Conservation (phyloP, 371 early-diverging fungal genomes). For the Mucor piriformis region DNA sequence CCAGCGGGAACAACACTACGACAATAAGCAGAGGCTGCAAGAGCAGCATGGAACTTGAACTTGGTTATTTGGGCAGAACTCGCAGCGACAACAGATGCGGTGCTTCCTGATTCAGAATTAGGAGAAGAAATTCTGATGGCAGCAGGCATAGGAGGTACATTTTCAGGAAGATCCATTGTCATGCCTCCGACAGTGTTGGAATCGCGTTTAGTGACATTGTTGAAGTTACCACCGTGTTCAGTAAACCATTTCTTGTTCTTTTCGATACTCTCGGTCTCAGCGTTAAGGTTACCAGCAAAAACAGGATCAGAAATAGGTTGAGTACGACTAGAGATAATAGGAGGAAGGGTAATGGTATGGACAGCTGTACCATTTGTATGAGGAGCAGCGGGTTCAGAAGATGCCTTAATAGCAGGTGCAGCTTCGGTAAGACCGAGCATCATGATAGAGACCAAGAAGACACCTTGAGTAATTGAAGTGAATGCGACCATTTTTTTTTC, state of each 20-base stretch:
- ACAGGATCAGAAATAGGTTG: not conserved
- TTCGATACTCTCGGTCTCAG: not conserved
- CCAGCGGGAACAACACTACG: slow-evolving; percentile 19
- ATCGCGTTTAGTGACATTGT: not conserved
- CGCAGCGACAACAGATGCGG: slow-evolving; percentile 12
- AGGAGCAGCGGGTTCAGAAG: not conserved
- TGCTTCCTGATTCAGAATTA: not conserved
- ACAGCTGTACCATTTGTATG: not conserved
- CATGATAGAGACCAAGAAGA: slow-evolving; percentile 9
- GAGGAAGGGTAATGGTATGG: slow-evolving; percentile 4
- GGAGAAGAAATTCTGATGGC: not conserved
- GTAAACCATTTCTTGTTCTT: slow-evolving; percentile 12
- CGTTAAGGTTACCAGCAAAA: slow-evolving; percentile 2
- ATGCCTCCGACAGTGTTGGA: slow-evolving; percentile 6
- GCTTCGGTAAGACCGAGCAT: slow-evolving; percentile 2
- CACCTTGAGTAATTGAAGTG: slow-evolving; percentile 13
- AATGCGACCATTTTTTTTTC: slow-evolving; percentile 21
- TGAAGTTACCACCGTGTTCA: slow-evolving; percentile 4
- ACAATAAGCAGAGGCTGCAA: slow-evolving; percentile 32
- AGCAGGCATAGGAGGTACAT: slow-evolving; percentile 7
- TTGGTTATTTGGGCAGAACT: slow-evolving; percentile 12
- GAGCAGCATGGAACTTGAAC: slow-evolving; percentile 20
- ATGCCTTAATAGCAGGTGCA: slow-evolving; percentile 7
- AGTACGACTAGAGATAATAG: slow-evolving; percentile 11
- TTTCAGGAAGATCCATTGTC: slow-evolving; percentile 14